Conservation (phyloP, 768 basidiomycete genomes). For the Collybia mongolica region DNA sequence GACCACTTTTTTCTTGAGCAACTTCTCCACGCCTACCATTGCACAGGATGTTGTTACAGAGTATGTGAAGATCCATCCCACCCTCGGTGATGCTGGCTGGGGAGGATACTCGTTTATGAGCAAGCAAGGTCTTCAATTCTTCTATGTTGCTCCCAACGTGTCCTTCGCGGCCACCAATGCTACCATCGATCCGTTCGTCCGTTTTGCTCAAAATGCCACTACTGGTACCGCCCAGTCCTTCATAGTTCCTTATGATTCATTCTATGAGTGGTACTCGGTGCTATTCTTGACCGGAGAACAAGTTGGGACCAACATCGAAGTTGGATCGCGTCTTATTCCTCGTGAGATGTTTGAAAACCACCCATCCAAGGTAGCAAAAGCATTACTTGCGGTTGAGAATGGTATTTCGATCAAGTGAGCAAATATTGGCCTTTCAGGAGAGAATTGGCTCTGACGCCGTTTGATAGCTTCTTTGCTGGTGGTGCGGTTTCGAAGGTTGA, state of each 20-base stretch:
- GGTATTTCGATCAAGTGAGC: slow-evolving; percentile 21
- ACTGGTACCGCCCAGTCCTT: not conserved
- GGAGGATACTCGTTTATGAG: not conserved
- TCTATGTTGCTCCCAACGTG: not conserved
- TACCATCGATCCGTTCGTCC: slow-evolving; percentile 3
- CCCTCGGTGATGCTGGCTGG: slow-evolving; percentile 1
- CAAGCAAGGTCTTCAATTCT: not conserved
- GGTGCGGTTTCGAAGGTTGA: slow-evolving; percentile 37
- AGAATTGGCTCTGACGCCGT: too few species aligned
- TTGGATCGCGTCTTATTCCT: slow-evolving; percentile 33
- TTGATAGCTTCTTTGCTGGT: slow-evolving; percentile 18
- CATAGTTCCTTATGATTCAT: not conserved
- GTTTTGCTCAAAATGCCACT: slow-evolving; percentile 1
- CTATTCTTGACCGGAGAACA: slow-evolving; percentile 4
- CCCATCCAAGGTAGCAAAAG: slow-evolving; percentile 21
- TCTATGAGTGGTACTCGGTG: slow-evolving; percentile 12
- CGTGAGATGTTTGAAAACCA: slow-evolving; percentile 21
- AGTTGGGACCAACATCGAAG: slow-evolving; percentile 23
- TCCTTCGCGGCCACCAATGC: slow-evolving; percentile 1
- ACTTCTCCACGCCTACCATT: slow-evolving; percentile 1
- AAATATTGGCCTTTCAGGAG: not conserved
- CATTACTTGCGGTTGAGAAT: slow-evolving; percentile 18
- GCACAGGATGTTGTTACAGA: slow-evolving; percentile 5
- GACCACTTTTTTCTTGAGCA: not conserved
- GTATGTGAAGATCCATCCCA: slow-evolving; percentile 3